These are phyloP conservation scores for Acacia concinna DNA, from an alignment of 331 rosid species.

Conservation along the genomic window DNA sequence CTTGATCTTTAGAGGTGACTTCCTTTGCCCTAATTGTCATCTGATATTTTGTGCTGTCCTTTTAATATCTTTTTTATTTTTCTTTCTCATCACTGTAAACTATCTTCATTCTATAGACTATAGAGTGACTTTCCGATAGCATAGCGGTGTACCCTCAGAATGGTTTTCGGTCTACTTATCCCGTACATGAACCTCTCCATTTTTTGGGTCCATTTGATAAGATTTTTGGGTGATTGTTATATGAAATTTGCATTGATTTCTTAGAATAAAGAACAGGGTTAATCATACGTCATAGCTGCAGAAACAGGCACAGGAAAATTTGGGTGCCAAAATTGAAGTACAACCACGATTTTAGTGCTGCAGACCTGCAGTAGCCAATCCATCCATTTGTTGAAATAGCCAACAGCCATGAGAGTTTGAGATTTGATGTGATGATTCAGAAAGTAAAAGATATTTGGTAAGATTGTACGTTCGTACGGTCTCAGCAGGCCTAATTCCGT, in stretches of 20 bases:
- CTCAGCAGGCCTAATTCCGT: neutral
- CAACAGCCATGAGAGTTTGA: neutral
- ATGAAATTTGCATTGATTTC: neutral
- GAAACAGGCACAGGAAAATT: neutral
- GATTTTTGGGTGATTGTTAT: neutral
- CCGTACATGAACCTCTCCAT: neutral
- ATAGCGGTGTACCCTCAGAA: neutral
- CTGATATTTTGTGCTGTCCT: neutral
- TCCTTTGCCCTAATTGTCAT: neutral
- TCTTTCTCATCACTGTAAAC: neutral
- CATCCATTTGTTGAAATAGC: neutral
- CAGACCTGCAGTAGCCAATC: neutral
- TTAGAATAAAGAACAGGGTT: neutral
- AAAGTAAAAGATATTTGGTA: neutral
- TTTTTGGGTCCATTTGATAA: neutral
- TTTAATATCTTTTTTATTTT: neutral
- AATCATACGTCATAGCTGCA: neutral
- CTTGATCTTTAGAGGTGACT: neutral
- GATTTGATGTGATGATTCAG: neutral
- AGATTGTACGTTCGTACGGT: neutral
- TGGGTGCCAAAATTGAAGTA: neutral
- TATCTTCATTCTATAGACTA: neutral
- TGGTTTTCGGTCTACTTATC: neutral
- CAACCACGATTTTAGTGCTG: neutral
- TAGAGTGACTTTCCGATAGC: neutral